A percentile compares a stretch with the other conserved stretches of the same genome.
These are phyloP conservation scores for Scheffersomyces titani DNA, from an alignment of 1,139 yeast species.

Conservation along the genomic window DNA sequence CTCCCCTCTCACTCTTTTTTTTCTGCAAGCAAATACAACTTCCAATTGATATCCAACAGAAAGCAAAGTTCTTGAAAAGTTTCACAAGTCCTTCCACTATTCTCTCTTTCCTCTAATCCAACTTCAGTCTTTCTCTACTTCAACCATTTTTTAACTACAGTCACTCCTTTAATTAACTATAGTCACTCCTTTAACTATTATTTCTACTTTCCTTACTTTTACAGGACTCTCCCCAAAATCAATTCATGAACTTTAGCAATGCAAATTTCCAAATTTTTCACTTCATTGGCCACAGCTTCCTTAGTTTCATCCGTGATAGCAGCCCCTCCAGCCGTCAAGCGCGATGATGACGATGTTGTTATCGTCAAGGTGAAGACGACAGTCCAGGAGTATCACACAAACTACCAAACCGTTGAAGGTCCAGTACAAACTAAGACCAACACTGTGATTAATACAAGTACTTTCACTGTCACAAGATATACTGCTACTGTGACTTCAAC, in stretches of 20 bases:
- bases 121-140: conserved; percentile 19
- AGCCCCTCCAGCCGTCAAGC: conserved; percentile 24
- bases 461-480: conserved; percentile 42
- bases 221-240: neutral
- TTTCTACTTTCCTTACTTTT: conserved; percentile 7
- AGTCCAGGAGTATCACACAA: conserved; percentile 35
- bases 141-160: conserved; percentile 6
- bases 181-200: conserved; percentile 6
- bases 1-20: neutral
- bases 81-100: conserved; percentile 14
- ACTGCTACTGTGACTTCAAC: conserved; percentile 50
- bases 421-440: conserved; percentile 32
- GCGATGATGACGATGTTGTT: conserved; percentile 31
- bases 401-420: conserved; percentile 34
- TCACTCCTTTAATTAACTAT: conserved; percentile 6
- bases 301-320: conserved; percentile 26
- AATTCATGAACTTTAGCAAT: conserved; percentile 15
- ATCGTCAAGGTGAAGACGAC: conserved; percentile 40
- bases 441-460: conserved; percentile 29
- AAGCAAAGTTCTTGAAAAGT: neutral
- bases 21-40: neutral
- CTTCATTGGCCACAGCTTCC: conserved; percentile 22
- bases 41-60: neutral
- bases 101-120: conserved; percentile 14
- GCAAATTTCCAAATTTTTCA: conserved; percentile 34